Evolutionary conservation across 176 grass and related monocot species (phyloP), one percentile per base, ranked within the genome.

Genomic region (Musa beccarii): DNA sequence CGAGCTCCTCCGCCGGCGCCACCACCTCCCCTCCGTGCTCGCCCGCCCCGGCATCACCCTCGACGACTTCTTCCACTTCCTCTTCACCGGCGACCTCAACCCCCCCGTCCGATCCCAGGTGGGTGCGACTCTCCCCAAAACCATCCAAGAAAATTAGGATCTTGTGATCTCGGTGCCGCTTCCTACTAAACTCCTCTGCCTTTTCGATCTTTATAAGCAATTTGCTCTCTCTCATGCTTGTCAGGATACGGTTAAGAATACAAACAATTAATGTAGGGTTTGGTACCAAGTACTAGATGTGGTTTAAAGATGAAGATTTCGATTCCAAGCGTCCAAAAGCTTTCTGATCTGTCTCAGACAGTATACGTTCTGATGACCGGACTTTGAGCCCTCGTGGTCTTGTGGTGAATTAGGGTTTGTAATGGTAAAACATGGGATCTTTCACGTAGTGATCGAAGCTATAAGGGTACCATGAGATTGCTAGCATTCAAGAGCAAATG

Each of bases 21-120:
- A 19, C 23, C 76, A 28, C 23, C 34, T 43, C 34, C 22, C 26
- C 22, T 54, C 74, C 55, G 28, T 29, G 55, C 76, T 10, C 50
- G 83, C 80, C 59, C 52, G 80, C 76, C 64, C 85, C 73, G 78
- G 80, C 62, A 26, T 72, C 68, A 81, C 82, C 72, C 75, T 88
- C 34, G 87, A 90, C 1, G 87, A 92, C 52, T 96, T 96, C 81
- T 84, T 82, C 75, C 15, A 82, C 9, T 92, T 84, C 81, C 87
- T 96, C 68, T 86, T 96, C 81, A 88, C 83, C 26, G 56, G 74
- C 6, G 85, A 96, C 10, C 81, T 92, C 81, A 96, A 92, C 49
- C 87, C 87, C 11, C 85, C 93, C 25, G 90, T 90, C 20, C 62
- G 72, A 34, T 13, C 26, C 15, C 49, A 82, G 84, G 84, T 86